These are phyloP conservation scores for Hydnum rufescens DNA, from an alignment of 768 basidiomycete genomes.

Conservation along the genomic window DNA sequence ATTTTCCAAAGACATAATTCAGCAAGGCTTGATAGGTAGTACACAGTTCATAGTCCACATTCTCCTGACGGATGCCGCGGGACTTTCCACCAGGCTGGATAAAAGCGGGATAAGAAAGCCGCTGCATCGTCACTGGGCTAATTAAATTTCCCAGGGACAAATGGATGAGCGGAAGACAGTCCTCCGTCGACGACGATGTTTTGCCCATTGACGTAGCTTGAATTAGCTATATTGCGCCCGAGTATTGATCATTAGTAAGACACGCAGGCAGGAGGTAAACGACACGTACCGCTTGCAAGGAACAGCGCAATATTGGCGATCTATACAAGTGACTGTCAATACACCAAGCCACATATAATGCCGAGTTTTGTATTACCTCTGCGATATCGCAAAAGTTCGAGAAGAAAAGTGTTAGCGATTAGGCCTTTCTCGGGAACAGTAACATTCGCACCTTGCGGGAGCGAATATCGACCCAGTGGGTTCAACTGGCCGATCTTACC, in stretches of 20 bases:
- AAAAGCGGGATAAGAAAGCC: too few species aligned
- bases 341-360: too few species aligned
- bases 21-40: too few species aligned
- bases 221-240: constrained; percentile 36
- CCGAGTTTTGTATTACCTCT: too few species aligned
- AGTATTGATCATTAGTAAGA: neutral
- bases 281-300: constrained; percentile 56
- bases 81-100: too few species aligned
- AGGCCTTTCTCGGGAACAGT: too few species aligned
- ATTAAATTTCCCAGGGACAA: constrained; percentile 60
- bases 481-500: constrained; percentile 71
- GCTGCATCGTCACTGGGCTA: too few species aligned
- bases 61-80: too few species aligned
- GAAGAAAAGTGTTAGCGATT: too few species aligned
- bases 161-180: constrained; percentile 57
- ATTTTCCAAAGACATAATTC: too few species aligned
- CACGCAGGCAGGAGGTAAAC: neutral
- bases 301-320: constrained; percentile 74
- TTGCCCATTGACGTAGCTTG: constrained; percentile 85
- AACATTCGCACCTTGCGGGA: constrained; percentile 53
- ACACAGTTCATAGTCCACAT: too few species aligned
- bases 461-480: constrained; percentile 61
- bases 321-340: constrained; percentile 19
- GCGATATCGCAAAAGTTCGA: too few species aligned
- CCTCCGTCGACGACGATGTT: constrained; percentile 78